Percentiles rank a stretch among this genome's conserved stretches.
These are phyloP conservation scores for Didymella exigua DNA, from an alignment of 2,329 filamentous ascomycete genomes.

Conservation along the genomic window DNA sequence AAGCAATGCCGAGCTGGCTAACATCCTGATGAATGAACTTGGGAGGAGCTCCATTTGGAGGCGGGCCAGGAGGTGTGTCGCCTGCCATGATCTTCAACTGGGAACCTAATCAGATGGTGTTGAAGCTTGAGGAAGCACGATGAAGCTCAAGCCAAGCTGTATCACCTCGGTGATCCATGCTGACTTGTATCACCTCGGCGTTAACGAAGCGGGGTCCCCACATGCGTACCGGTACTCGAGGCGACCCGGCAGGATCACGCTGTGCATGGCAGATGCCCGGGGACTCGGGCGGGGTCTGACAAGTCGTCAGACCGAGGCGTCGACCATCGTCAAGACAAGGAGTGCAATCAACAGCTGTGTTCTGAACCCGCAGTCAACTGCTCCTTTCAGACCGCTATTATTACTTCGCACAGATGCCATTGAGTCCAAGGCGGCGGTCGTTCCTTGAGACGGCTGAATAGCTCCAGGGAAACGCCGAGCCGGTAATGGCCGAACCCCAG, in stretches of 20 bases:
- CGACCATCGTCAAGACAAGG: not conserved
- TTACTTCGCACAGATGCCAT: not conserved
- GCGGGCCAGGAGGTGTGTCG: not conserved
- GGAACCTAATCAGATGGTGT: not conserved
- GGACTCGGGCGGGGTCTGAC: not conserved
- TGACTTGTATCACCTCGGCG: slow-evolving; percentile 6
- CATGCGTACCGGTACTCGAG: slow-evolving; percentile 1
- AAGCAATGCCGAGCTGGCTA: slow-evolving; percentile 43
- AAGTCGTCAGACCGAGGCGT: not conserved
- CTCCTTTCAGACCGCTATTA: no score
- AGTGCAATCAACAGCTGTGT: not conserved
- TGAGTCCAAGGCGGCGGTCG: not conserved
- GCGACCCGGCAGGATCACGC: not conserved
- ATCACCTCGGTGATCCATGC: not conserved
- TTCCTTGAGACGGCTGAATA: not conserved
- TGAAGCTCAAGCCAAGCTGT: not conserved
- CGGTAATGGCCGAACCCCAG: not conserved
- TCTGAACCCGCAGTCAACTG: no score
- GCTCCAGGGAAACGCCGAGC: not conserved
- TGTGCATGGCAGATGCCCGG: not conserved
- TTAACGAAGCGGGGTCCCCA: slow-evolving; percentile 15
- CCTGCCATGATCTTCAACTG: not conserved
- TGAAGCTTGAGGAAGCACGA: not conserved
- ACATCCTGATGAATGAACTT: slow-evolving; percentile 26
- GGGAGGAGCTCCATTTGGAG: slow-evolving; percentile 5